Evolutionary conservation across 2,329 filamentous ascomycete genomes (phyloP).

Genomic region (Coniochaeta sp.): DNA sequence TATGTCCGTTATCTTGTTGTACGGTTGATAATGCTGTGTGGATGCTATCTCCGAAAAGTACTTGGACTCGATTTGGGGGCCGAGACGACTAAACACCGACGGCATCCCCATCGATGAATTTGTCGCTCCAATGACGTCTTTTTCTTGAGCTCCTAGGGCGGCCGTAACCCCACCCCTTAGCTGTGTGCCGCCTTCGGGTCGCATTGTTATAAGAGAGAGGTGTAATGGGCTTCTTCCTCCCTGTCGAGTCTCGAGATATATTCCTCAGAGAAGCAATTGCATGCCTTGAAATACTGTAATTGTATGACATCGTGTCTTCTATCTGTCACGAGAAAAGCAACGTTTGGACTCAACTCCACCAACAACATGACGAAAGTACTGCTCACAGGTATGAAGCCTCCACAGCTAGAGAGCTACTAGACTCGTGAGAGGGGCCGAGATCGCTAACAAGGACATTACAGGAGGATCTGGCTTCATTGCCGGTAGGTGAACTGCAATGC

Average conservation of each 20-base stretch:
- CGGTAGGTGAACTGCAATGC: conserved; percentile 24
- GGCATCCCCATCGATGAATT: background rate
- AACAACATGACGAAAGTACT: conserved; percentile 37
- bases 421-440: background rate
- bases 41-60: background rate
- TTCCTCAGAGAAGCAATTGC: background rate
- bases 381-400: conserved; percentile 29
- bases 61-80: background rate
- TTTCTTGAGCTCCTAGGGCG: background rate
- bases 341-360: background rate
- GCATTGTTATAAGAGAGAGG: background rate
- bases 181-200: background rate
- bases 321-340: background rate
- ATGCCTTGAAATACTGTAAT: background rate
- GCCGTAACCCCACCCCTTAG: background rate
- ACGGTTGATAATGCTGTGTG: background rate
- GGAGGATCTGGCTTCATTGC: conserved; percentile 47
- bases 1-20: background rate
- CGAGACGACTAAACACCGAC: background rate
- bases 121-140: background rate
- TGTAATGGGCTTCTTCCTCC: background rate
- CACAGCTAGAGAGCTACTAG: background rate
- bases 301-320: background rate
- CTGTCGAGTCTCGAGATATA: background rate
- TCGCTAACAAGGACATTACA: conserved; percentile 13